Base-by-base conservation (phyloP, 345 rosid species). In the Crucihimalaya himalaica region DNA sequence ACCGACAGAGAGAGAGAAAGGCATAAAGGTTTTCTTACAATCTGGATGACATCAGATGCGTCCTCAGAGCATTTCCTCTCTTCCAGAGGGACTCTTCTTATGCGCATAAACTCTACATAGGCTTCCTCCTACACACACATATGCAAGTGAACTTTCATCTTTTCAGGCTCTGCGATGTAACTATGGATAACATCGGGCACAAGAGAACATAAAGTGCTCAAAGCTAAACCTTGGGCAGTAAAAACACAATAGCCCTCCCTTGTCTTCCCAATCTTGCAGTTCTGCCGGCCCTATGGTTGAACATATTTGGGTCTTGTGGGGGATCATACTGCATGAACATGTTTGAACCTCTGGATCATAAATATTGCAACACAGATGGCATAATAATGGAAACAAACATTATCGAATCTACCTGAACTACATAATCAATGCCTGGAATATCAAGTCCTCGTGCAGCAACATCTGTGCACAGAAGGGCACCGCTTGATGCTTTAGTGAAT, bases 381-480 rank as follows among this genome's bases (percentile, higher is more conserved):
- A 67, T 19, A 55, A 20, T 10, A 63, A 9, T 47, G 34, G 37
- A 53, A 67, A 32, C 55, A 21, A 23, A 19, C 66, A 46, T 53
- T 19, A 55, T 5, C 35, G 2, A 39, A 51, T 66, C 53, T 77
- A 89, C 98, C 98, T 95, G 98, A 72, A 95, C 84, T 67, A 95
- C 86, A 74, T 83, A 92, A 75, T 92, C 98, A 83, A 88, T 89
- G 52, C 97, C 94, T 0, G 96, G 94, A 76, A 95, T 95, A 83
- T 95, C 98, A 40, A 95, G 90, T 48, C 98, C 99, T 71, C 97
- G 91, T 32, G 99, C 98, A 57, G 99, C 96, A 21, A 92, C 96
- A 82, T 95, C 98, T 58, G 98, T 95, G 74, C 96, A 92, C 46
- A 90, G 84, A 81, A 95, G 97, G 66, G 82, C 71, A 70, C 91